Evolutionary conservation across 495 filamentous ascomycete species (phyloP).

Genomic region (Thozetella sp.): DNA sequence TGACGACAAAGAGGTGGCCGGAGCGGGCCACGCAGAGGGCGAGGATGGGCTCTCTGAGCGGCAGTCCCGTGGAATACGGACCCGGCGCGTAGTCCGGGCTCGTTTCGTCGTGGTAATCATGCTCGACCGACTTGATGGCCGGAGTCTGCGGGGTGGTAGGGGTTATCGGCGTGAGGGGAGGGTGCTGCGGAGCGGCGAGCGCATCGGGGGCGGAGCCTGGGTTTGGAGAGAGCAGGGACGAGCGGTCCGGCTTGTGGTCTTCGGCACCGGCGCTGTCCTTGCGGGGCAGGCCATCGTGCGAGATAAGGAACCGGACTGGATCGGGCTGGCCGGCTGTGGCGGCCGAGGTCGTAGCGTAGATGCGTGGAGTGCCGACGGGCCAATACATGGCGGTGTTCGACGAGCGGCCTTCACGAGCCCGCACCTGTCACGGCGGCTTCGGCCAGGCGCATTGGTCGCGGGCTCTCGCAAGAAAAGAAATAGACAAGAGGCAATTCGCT

Average conservation of each 20-base stretch:
- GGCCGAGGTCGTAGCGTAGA: conserved; percentile 87
- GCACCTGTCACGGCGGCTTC: conserved; percentile 25
- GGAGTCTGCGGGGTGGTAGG: conserved; percentile 52
- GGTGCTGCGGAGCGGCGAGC: conserved; percentile 16
- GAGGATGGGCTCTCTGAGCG: conserved; percentile 61
- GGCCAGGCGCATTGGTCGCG: conserved; percentile 22
- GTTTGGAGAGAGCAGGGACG: conserved; percentile 22
- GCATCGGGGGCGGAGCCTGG: conserved; percentile 23
- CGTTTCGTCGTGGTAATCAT: conserved; percentile 38
- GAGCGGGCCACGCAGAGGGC: conserved; percentile 77
- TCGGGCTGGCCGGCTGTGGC: conserved; percentile 58
- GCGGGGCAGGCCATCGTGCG: conserved; percentile 39
- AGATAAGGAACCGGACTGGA: conserved; percentile 32
- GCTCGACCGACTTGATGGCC: conserved; percentile 53
- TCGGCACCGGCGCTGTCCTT: conserved; percentile 34
- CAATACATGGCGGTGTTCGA: conserved; percentile 80
- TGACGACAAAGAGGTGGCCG: conserved; percentile 86
- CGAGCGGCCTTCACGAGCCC: conserved; percentile 11
- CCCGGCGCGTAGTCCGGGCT: conserved; percentile 7
- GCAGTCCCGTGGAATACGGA: conserved; percentile 9
- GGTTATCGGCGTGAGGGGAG: conserved; percentile 36
- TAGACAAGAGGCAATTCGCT: neutral
- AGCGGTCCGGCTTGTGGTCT: conserved; percentile 23
- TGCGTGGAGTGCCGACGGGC: conserved; percentile 87
- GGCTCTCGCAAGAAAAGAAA: neutral